Base-by-base conservation (phyloP, 352 stramenopile species). In the Phytopythium cucurbitacearum region DNA sequence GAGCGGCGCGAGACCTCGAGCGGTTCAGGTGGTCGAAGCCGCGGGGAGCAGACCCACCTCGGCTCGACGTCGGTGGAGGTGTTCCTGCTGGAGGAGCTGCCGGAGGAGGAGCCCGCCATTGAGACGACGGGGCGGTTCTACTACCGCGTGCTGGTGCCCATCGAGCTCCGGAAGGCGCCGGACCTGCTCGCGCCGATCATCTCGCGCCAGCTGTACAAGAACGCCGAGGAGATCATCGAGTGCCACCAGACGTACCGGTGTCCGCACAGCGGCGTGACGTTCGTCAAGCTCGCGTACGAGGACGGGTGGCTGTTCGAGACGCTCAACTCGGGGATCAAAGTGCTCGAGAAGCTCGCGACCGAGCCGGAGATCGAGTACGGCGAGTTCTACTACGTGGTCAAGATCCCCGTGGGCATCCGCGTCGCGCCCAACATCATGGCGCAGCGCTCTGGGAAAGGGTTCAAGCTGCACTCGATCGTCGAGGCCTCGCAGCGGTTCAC, bases 321-420 rank as follows among this genome's bases (percentile, higher is more conserved):
- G 51, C 62, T 93, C 33, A 89, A 85, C 48, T 91, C 80, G n/a
- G 83, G 83, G 9, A 89, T 90, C 53, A 73, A 74, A 9, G 80
- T 93, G 48, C 63, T 93, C 16, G 80, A 91, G 51, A 64, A 70
- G 33, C 71, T 91, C 8, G 73, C 75, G 6, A 85, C 63, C 0
- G 67, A 89, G 47, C 80, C 83, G 0, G 66, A 77, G 32, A 80
- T 86, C 1, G 72, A 91, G 53, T 67, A 86, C 39, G 83, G 80
- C 6, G 72, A 93, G 47, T 93, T 93, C 59, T 93, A 88, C 59
- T 93, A 90, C 39, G 77, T 90, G 40, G 83, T 93, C 5, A 78
- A 80, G 42, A 93, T 93, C 50, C 80, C 83, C 11, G 83, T 93
- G 10, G 83, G 83, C 4, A 90, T 93, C 58, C 80, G 83, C 12